A percentile compares a stretch with the other conserved stretches of the same genome.
Evolutionary conservation across 2,329 filamentous ascomycete species (phyloP).

Genomic region (Aspergillus felis): DNA sequence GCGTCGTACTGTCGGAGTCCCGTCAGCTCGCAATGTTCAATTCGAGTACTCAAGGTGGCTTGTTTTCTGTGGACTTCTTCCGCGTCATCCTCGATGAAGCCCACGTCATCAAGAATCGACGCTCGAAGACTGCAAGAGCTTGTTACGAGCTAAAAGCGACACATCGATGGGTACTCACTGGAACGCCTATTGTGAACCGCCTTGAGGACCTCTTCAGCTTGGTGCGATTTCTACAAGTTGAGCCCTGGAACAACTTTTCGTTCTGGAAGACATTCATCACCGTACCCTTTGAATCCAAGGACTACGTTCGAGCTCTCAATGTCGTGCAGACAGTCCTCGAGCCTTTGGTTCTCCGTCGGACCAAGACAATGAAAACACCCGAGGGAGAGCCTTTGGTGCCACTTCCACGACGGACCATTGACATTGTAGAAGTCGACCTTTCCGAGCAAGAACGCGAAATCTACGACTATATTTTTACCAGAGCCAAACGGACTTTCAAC

Average conservation of each 20-base stretch:
- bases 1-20: slow-evolving; percentile 85
- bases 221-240: slow-evolving; percentile 86
- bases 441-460: slow-evolving; percentile 82
- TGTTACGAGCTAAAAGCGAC: slow-evolving; percentile 84
- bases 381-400: slow-evolving; percentile 76
- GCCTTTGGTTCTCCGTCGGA: slow-evolving; percentile 88
- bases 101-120: slow-evolving; percentile 84
- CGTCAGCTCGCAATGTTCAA: slow-evolving; percentile 61
- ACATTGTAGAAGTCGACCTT: slow-evolving; percentile 84
- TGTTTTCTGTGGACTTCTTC: slow-evolving; percentile 94
- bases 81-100: slow-evolving; percentile 93
- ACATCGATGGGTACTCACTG: slow-evolving; percentile 90
- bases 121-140: slow-evolving; percentile 89
- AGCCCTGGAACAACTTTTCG: slow-evolving; percentile 98
- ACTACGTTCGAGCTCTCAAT: slow-evolving; percentile 88
- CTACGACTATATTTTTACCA: slow-evolving; percentile 83
- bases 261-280: slow-evolving; percentile 99
- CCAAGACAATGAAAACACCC: slow-evolving; percentile 97
- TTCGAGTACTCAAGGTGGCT: slow-evolving; percentile 57
- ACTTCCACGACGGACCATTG: slow-evolving; percentile 72
- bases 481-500: slow-evolving; percentile 78
- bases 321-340: slow-evolving; percentile 97
- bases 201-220: slow-evolving; percentile 92
- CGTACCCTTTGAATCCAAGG: slow-evolving; percentile 90
- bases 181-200: slow-evolving; percentile 94